Base-by-base conservation (phyloP, 2,329 filamentous ascomycete species). In the Helicocarpus griseus region DNA sequence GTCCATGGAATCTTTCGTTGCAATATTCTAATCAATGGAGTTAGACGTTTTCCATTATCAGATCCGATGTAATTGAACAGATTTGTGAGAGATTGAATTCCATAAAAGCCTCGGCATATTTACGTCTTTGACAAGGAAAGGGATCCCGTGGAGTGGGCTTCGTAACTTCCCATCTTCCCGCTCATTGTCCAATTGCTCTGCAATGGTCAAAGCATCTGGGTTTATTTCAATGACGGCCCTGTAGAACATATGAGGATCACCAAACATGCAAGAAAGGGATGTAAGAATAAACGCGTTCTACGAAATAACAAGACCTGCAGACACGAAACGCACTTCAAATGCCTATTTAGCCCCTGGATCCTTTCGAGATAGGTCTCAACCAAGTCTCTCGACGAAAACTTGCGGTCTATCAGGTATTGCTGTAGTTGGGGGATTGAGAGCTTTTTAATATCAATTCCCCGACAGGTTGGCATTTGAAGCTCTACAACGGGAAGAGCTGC, bases 61-160 rank as follows among this genome's bases (percentile, higher is more conserved):
- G 22, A 2, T 7, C 13, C 2, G 21, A 19, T 40, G 11, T 3
- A 40, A 8, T 8, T 14, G 17, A 36, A 46, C 43, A 19, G 14
- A 2, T 26, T 19, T 41, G 26, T 41, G 33, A 14, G 33, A 13
- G 5, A 36, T 36, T 9, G 33, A 36, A 36, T 29, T 31, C 21
- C 21, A 26, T 11, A n/a, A 31, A 29, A 33, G 9, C 14, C 13
- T 36, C 38, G 11, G 11, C 21, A 14, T 43, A 40, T 21, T 24
- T 49, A 54, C 49, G 62, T 89, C 85, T 66, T 89, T 89, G 56
- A 88, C 78, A 2, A 85, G 72, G 63, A 86, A 86, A 0, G 86
- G 86, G 40, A 90, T 86, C 2, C 86, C 86, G 63, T 89, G 86
- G 1, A 90, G 73, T 1, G 80, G 80, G 1, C 84, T 78, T n/a